Evolutionary conservation across 139 green algal species (phyloP).

Genomic region (Coelastrella sp.): DNA sequence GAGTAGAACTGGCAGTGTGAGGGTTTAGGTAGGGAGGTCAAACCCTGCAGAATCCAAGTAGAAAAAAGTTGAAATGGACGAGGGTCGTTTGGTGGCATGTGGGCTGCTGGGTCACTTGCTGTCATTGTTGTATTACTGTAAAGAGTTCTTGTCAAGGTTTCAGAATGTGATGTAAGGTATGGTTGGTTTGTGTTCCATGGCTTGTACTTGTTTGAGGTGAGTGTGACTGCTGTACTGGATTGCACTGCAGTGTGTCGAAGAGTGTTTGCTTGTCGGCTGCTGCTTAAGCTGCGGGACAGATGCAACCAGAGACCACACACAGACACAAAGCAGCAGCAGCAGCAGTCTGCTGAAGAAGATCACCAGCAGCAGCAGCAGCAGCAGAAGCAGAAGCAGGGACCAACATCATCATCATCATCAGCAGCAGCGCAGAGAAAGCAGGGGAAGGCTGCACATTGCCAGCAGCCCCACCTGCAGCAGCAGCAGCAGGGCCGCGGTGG

Average conservation of each 20-base stretch:
- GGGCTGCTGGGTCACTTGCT: too few relatives aligned
- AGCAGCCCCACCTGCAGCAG: not conserved
- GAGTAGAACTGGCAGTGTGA: not conserved
- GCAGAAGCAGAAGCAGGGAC: constrained; percentile 2
- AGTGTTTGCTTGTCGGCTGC: constrained; percentile 31
- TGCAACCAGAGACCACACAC: not conserved
- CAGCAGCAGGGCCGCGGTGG: not conserved
- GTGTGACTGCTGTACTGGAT: not conserved
- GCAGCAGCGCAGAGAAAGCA: constrained; percentile 14
- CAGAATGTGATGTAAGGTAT: too few relatives aligned
- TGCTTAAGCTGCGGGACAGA: constrained; percentile 29
- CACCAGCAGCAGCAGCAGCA: not conserved
- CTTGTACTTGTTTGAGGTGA: too few relatives aligned
- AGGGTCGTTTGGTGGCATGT: too few relatives aligned
- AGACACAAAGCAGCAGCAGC: constrained; percentile 11
- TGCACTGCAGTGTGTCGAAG: constrained; percentile 11
- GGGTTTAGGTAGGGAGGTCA: too few relatives aligned
- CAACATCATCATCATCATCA: not conserved
- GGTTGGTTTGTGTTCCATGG: too few relatives aligned
- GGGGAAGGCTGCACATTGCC: not conserved
- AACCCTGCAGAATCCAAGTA: too few relatives aligned
- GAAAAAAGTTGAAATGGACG: too few relatives aligned
- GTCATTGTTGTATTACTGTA: too few relatives aligned
- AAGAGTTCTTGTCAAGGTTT: too few relatives aligned
- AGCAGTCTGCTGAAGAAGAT: constrained; percentile 18